phyloP scores from a whole-genome alignment of 805 yeast species.

The Starmerella stigmatis region DNA sequence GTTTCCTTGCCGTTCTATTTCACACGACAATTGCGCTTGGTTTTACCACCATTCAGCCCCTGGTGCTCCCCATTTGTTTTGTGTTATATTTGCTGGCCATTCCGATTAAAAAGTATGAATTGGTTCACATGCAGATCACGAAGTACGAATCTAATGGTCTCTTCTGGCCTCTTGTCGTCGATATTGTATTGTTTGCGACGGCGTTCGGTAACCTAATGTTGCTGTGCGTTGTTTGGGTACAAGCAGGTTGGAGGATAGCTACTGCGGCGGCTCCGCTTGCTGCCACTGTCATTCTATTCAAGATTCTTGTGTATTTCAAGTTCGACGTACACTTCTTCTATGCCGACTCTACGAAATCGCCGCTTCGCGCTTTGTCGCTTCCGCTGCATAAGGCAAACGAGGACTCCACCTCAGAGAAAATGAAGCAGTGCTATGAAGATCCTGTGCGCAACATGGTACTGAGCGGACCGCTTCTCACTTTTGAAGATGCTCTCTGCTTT shows the following conservation, averaged over 20 bases:
- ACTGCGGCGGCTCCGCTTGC: conserved; percentile 29
- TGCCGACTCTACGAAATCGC: conserved; percentile 12
- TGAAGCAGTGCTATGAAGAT: conserved; percentile 19
- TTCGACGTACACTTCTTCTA: conserved; percentile 20
- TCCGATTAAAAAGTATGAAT: conserved; percentile 30
- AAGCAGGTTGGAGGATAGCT: conserved; percentile 31
- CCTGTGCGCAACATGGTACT: conserved; percentile 15
- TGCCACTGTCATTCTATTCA: conserved; percentile 26
- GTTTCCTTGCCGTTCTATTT: conserved; percentile 30
- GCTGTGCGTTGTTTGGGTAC: conserved; percentile 33
- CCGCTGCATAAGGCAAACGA: not conserved
- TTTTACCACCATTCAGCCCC: conserved; percentile 33
- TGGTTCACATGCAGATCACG: conserved; percentile 31
- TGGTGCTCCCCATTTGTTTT: conserved; percentile 29
- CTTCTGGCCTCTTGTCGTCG: conserved; percentile 32
- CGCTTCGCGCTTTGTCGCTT: not conserved
- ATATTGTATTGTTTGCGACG: conserved; percentile 29
- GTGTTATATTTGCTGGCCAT: conserved; percentile 28
- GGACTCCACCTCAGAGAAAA: not conserved
- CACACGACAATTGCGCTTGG: conserved; percentile 32
- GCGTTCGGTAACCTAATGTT: conserved; percentile 32
- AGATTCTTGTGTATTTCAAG: conserved; percentile 18
- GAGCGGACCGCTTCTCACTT: conserved; percentile 15
- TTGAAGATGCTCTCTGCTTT: conserved; percentile 8
- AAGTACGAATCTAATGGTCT: conserved; percentile 33